phyloP scores from a whole-genome alignment of 225 moss, liverwort and hornwort genomes.

The Pseudoscleropodium purum region DNA sequence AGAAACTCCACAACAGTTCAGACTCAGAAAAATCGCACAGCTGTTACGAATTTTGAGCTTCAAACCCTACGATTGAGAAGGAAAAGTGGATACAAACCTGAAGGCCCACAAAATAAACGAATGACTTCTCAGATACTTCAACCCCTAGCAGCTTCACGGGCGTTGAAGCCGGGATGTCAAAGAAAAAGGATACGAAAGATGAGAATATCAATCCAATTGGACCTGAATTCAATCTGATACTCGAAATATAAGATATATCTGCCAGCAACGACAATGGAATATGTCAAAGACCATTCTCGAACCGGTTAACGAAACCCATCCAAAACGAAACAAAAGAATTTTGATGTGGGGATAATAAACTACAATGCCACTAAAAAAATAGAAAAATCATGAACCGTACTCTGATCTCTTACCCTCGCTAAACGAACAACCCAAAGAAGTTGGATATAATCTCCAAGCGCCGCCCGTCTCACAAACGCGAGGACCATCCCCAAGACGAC shows the following conservation, averaged over 20 bases:
- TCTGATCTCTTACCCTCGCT: slow-evolving; percentile 14
- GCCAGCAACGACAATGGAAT: background rate
- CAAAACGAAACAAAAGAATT: background rate
- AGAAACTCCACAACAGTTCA: background rate
- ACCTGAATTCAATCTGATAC: slow-evolving; percentile 60
- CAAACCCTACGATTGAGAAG: background rate
- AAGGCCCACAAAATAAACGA: slow-evolving; percentile 72
- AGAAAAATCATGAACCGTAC: background rate
- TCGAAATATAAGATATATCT: slow-evolving; percentile 52
- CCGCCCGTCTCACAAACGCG: slow-evolving; percentile 14
- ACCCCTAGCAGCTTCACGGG: slow-evolving; percentile 58
- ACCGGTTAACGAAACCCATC: background rate
- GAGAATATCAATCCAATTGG: slow-evolving; percentile 77
- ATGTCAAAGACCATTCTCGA: background rate
- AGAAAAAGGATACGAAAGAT: slow-evolving; percentile 81
- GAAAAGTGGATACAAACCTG: slow-evolving; percentile 36
- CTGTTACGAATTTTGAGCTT: background rate
- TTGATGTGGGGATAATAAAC: background rate
- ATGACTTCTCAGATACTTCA: slow-evolving; percentile 81
- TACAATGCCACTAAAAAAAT: background rate
- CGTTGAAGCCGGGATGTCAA: slow-evolving; percentile 73
- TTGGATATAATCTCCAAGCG: slow-evolving; percentile 19
- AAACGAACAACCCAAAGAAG: slow-evolving; percentile 16
- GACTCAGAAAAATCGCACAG: background rate
- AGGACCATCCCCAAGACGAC: slow-evolving; percentile 7